phyloP scores from a whole-genome alignment of 2,329 filamentous ascomycete genomes.

The Cladophialophora psammophila region DNA sequence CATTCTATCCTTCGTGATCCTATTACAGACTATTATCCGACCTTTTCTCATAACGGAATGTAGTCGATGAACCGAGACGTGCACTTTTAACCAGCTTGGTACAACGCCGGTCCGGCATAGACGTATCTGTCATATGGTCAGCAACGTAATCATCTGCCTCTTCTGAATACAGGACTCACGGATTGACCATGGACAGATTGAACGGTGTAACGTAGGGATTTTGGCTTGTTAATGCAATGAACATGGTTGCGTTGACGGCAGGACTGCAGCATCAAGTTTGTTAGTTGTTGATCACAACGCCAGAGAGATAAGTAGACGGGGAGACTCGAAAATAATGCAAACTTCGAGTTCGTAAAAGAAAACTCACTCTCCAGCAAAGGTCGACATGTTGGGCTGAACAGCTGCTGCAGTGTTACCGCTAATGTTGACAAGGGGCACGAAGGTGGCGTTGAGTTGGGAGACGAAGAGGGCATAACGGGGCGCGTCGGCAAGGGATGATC shows the following conservation, averaged over 20 bases:
- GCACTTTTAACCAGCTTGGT: conserved; percentile 72
- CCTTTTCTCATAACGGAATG: not conserved
- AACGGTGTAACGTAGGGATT: conserved; percentile 76
- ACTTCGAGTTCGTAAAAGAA: not conserved
- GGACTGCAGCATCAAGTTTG: conserved; percentile 46
- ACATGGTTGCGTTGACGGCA: conserved; percentile 78
- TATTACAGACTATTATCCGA: not conserved
- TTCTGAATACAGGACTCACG: conserved; percentile 49
- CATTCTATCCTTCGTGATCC: not conserved
- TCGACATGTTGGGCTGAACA: conserved; percentile 73
- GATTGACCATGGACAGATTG: conserved; percentile 76
- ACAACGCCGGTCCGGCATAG: conserved; percentile 72
- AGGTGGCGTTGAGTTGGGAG: conserved; percentile 77
- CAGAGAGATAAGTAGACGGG: too few relatives aligned
- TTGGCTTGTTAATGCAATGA: conserved; percentile 75
- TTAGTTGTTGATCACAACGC: not conserved
- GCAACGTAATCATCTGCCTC: not conserved
- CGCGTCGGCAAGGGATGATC: conserved; percentile 58
- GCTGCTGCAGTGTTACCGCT: conserved; percentile 68
- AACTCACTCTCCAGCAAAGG: conserved; percentile 66
- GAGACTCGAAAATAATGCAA: not conserved
- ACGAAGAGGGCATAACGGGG: conserved; percentile 79
- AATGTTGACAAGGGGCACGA: conserved; percentile 65
- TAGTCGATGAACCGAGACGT: not conserved
- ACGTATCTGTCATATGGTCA: conserved; percentile 57